A percentile compares a stretch with the other conserved stretches of the same genome.
phyloP scores from a whole-genome alignment of 179 eudicot genomes.

The Vitellaria paradoxa region DNA sequence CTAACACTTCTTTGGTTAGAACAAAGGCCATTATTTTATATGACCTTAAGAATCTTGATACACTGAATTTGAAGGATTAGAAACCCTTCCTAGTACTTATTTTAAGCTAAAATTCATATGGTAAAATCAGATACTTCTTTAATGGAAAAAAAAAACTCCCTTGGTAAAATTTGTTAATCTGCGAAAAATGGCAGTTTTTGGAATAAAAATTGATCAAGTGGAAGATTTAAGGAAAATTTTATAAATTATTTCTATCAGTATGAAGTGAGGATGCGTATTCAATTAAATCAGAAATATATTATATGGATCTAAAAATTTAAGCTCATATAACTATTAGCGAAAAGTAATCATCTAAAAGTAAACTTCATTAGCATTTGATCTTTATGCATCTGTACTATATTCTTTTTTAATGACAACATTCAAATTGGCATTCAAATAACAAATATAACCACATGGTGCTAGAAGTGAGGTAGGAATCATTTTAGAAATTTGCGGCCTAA shows the following conservation, averaged over 20 bases:
- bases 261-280: neutral
- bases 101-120: neutral
- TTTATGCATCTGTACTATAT: neutral
- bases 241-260: neutral
- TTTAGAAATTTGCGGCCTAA: neutral
- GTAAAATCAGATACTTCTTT: neutral
- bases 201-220: neutral
- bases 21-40: neutral
- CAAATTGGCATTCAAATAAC: neutral
- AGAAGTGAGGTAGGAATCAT: too few species aligned
- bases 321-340: neutral
- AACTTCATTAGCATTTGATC: neutral
- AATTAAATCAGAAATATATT: neutral
- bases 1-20: neutral
- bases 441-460: neutral
- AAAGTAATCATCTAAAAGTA: neutral
- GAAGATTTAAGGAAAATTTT: neutral
- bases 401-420: neutral
- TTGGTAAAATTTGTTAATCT: conserved; percentile 3
- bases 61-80: neutral
- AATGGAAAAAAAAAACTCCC: neutral
- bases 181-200: neutral
- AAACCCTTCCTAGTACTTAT: neutral
- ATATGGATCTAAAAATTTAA: neutral
- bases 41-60: neutral